A percentile compares a stretch with the other conserved stretches of the same genome.
These are phyloP conservation scores for Amphicarpaea edgeworthii DNA, from an alignment of 306 rosid species.

Conservation along the genomic window DNA sequence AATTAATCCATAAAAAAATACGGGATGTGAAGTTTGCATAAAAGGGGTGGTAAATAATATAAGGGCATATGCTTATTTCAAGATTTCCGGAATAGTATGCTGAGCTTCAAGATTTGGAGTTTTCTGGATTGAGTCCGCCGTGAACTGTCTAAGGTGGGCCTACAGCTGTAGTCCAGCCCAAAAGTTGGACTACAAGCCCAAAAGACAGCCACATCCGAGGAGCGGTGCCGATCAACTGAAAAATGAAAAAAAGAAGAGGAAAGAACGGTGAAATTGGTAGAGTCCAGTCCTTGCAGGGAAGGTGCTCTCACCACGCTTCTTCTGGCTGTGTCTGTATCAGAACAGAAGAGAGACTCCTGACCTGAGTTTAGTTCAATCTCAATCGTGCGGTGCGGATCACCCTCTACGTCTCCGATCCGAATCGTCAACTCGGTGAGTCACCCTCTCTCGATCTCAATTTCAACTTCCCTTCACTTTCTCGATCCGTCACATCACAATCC, in stretches of 20 bases:
- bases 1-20: too few species aligned
- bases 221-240: too few species aligned
- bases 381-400: slow-evolving; percentile 9
- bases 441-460: slow-evolving; percentile 42
- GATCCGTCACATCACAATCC: slow-evolving; percentile 32
- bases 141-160: too few species aligned
- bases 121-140: too few species aligned
- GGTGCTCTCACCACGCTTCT: slow-evolving; percentile 18
- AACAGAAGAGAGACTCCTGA: neutral
- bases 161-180: neutral
- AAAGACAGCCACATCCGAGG: neutral
- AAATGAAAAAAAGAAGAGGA: neutral
- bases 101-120: too few species aligned
- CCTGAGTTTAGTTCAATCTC: neutral
- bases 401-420: slow-evolving; percentile 51
- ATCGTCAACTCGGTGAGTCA: slow-evolving; percentile 45
- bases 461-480: slow-evolving; percentile 10
- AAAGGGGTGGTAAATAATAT: too few species aligned
- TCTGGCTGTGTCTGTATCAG: slow-evolving; percentile 1
- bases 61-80: too few species aligned
- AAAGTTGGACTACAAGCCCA: slow-evolving; percentile 5
- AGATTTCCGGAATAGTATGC: too few species aligned
- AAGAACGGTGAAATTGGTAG: slow-evolving; percentile 17
- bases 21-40: too few species aligned
- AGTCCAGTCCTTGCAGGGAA: neutral